Evolutionary conservation across 805 yeast species (phyloP).

Genomic region (Pichia thaimueangensis): DNA sequence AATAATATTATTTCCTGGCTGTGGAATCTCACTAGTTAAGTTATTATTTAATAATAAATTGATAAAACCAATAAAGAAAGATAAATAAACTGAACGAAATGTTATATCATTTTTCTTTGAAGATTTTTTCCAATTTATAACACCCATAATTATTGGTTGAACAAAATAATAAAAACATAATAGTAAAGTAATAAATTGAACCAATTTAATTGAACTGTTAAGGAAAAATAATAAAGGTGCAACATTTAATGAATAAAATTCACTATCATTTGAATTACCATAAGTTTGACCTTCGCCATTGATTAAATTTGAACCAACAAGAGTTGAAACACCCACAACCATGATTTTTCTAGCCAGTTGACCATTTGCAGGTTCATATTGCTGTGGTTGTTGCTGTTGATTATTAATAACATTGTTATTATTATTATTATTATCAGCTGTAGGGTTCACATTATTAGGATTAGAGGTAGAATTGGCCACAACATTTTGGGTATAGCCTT

Average conservation of each 20-base stretch:
- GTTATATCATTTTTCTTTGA: background rate
- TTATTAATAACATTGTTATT: background rate
- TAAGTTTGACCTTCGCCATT: conserved; percentile 7
- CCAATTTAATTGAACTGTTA: conserved; percentile 3
- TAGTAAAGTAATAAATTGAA: conserved; percentile 15
- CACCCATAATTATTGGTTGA: background rate
- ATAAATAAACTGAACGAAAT: background rate
- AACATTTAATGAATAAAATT: background rate
- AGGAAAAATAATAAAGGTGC: conserved; percentile 2
- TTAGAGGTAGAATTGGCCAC: background rate
- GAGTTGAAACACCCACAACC: conserved; percentile 31
- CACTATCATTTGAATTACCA: background rate
- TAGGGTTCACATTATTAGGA: background rate
- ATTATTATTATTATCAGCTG: background rate
- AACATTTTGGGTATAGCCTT: background rate
- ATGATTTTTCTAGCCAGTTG: conserved; percentile 16
- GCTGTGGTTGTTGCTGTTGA: background rate
- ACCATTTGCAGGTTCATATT: background rate
- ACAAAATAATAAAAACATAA: conserved; percentile 18
- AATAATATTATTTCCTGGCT: conserved; percentile 2
- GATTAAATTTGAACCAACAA: conserved; percentile 29
- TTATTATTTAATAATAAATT: background rate
- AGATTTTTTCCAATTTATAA: background rate
- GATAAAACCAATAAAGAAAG: background rate
- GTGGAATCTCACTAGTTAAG: background rate